Evolutionary conservation across 2,329 filamentous ascomycete genomes (phyloP).

Genomic region (Penicillium sp.): DNA sequence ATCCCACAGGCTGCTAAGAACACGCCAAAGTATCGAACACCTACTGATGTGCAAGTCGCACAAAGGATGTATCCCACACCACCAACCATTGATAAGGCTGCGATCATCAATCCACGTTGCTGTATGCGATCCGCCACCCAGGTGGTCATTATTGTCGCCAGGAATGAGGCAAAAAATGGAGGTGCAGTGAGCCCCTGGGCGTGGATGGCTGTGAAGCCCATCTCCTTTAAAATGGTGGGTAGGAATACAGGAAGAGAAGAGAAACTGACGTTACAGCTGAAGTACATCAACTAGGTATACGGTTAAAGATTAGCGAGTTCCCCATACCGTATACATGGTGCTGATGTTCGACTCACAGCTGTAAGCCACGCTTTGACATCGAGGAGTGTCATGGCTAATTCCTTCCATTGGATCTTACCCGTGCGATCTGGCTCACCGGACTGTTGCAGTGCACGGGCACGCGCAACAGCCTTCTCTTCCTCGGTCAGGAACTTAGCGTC

Average conservation of each 20-base stretch:
- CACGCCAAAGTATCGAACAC: constrained; percentile 52
- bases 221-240: constrained; percentile 60
- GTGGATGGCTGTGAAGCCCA: constrained; percentile 66
- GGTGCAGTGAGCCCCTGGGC: constrained; percentile 72
- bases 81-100: constrained; percentile 55
- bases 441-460: constrained; percentile 53
- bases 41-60: constrained; percentile 53
- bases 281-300: constrained; percentile 51
- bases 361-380: constrained; percentile 51
- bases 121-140: constrained; percentile 64
- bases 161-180: constrained; percentile 66
- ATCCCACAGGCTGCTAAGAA: constrained; percentile 60
- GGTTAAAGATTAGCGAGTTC: background rate
- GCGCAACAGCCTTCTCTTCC: constrained; percentile 59
- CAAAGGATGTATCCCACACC: constrained; percentile 65
- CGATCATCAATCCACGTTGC: constrained; percentile 63
- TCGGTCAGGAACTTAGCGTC: constrained; percentile 55
- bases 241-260: constrained; percentile 64
- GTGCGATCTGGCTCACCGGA: constrained; percentile 47
- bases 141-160: constrained; percentile 60
- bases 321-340: background rate
- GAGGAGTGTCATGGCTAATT: constrained; percentile 46
- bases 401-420: constrained; percentile 46
- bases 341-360: constrained; percentile 33
- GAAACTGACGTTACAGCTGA: constrained; percentile 63